These are phyloP conservation scores for Schizophyllum commune DNA, from an alignment of 1,284 basidiomycete genomes.

Conservation along the genomic window DNA sequence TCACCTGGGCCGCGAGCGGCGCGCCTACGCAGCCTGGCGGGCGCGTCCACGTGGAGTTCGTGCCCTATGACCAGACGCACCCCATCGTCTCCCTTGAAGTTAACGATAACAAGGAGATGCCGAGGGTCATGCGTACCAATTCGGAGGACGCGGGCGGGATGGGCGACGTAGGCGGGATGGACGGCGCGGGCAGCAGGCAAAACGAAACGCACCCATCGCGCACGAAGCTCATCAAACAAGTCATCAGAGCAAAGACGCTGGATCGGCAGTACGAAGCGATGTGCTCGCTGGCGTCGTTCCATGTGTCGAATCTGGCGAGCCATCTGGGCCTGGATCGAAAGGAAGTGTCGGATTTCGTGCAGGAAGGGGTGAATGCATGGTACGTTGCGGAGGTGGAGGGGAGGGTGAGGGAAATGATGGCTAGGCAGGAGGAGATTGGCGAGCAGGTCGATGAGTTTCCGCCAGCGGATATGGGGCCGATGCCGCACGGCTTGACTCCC, in stretches of 20 bases:
- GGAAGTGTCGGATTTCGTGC: neutral
- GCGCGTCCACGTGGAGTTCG: neutral
- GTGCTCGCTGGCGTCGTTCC: neutral
- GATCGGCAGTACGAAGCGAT: neutral
- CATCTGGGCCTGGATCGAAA: neutral
- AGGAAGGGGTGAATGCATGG: neutral
- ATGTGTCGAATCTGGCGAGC: neutral
- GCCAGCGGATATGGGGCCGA: neutral
- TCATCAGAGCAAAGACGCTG: neutral
- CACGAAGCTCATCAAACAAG: neutral
- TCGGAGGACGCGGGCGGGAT: too few relatives aligned
- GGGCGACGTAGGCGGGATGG: too few relatives aligned
- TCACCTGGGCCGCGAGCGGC: neutral
- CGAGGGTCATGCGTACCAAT: neutral
- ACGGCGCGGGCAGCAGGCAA: too few relatives aligned
- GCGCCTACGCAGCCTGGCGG: too few relatives aligned
- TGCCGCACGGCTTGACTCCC: neutral
- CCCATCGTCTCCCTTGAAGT: neutral
- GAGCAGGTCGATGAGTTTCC: neutral
- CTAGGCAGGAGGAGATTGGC: neutral
- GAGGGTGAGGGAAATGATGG: too few relatives aligned
- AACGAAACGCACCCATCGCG: neutral
- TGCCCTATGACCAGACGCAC: neutral
- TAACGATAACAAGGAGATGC: neutral
- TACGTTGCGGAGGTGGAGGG: neutral